phyloP scores from a whole-genome alignment of 352 stramenopile species.

The Globisporangium yorkense region DNA sequence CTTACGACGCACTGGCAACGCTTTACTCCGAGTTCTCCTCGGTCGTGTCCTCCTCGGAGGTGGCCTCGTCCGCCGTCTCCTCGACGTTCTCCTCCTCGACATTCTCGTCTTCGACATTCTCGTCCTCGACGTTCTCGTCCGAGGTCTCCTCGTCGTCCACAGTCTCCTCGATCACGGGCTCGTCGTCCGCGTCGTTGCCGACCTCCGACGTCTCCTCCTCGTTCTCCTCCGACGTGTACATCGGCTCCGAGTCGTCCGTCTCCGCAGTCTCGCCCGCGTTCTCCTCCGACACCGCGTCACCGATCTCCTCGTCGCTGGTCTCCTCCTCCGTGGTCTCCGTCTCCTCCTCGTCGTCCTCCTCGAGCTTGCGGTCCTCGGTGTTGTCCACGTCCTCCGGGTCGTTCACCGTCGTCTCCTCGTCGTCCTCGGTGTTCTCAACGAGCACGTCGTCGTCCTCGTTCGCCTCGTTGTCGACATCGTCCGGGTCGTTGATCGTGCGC shows the following conservation, averaged over 20 bases:
- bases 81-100: not conserved
- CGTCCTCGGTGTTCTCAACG: not conserved
- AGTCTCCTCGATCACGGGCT: not conserved
- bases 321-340: not conserved
- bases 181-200: not conserved
- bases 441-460: not conserved
- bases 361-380: not conserved
- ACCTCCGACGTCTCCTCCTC: no score
- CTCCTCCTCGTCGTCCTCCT: not conserved
- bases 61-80: not conserved
- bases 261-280: not conserved
- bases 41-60: not conserved
- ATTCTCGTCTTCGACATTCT: not conserved
- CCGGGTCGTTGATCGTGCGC: not conserved
- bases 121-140: not conserved
- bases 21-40: not conserved
- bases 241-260: not conserved
- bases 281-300: not conserved
- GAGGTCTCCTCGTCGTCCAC: no score
- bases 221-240: not conserved
- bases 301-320: not conserved
- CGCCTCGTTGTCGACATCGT: conserved; percentile 1
- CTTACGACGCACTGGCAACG: not conserved
- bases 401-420: not conserved
- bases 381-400: not conserved